Percentiles rank a stretch among this genome's conserved stretches.
These are phyloP conservation scores for Ashbya aceris DNA, from an alignment of 1,139 yeast genomes.

Conservation along the genomic window DNA sequence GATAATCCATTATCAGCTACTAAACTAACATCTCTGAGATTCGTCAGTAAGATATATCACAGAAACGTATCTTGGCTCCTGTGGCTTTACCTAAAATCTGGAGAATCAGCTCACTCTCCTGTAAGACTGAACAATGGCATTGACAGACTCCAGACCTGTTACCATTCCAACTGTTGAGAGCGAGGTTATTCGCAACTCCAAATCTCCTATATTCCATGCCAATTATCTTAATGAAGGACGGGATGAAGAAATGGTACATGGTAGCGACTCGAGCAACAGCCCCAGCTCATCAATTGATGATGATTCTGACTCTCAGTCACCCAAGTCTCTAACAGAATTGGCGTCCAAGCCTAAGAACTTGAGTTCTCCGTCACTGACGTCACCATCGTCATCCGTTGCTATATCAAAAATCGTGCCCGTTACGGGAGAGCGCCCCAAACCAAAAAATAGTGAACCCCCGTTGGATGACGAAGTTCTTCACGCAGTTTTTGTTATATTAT, in stretches of 20 bases:
- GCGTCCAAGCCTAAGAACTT: constrained; percentile 4
- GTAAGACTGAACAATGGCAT: constrained; percentile 21
- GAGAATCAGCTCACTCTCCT: not conserved
- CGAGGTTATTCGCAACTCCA: constrained; percentile 24
- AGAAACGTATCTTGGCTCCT: not conserved
- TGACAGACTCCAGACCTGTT: constrained; percentile 29
- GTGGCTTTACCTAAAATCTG: not conserved
- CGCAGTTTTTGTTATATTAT: constrained; percentile 64
- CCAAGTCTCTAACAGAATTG: constrained; percentile 1
- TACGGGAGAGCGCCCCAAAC: constrained; percentile 70
- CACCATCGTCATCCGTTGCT: constrained; percentile 27
- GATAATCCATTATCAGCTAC: no score
- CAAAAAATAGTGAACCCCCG: constrained; percentile 52
- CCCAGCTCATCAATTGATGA: constrained; percentile 2
- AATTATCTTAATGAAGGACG: constrained; percentile 14
- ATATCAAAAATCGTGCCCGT: constrained; percentile 72
- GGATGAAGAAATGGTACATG: constrained; percentile 1
- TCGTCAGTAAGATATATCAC: no score
- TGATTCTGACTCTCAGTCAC: constrained; percentile 8
- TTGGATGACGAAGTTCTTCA: constrained; percentile 67
- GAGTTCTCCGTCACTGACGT: constrained; percentile 5
- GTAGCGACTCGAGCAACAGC: constrained; percentile 5
- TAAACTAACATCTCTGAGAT: no score
- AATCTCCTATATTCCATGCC: constrained; percentile 28
- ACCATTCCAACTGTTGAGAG: constrained; percentile 25